A percentile compares a stretch with the other conserved stretches of the same genome.
These are phyloP conservation scores for Persicaria tinctoria DNA, from an alignment of 148 eudicot genomes.

Conservation along the genomic window DNA sequence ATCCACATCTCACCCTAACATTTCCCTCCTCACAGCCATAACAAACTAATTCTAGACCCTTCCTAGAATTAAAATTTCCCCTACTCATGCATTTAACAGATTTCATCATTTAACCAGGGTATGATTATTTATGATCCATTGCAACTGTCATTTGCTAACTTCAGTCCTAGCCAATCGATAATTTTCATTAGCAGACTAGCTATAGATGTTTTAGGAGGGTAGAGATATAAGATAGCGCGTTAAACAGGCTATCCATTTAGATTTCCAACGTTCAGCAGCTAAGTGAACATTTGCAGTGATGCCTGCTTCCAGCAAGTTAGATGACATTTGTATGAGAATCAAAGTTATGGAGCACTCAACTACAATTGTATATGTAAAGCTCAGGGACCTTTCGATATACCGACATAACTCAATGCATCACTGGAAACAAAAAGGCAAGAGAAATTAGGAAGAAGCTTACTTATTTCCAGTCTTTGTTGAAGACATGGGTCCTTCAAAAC, in stretches of 20 bases:
- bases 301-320: background rate
- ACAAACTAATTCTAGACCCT: too few relatives aligned
- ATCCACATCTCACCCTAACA: too few relatives aligned
- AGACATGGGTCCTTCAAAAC: conserved; percentile 87
- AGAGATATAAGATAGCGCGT: background rate
- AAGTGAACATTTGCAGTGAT: too few relatives aligned
- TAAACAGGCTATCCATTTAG: background rate
- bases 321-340: background rate
- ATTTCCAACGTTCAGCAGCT: background rate
- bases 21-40: too few relatives aligned
- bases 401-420: background rate
- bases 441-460: conserved; percentile 28
- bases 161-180: background rate
- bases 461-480: conserved; percentile 76
- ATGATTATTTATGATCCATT: background rate
- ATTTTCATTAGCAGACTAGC: background rate
- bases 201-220: background rate
- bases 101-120: background rate
- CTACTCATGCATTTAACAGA: too few relatives aligned
- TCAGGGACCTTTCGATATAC: background rate
- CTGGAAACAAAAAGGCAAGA: background rate
- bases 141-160: background rate
- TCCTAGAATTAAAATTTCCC: too few relatives aligned
- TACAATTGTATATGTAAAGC: background rate
- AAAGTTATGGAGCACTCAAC: background rate